Base-by-base conservation (phyloP, 1,139 yeast species). In the Pichia sp. region DNA sequence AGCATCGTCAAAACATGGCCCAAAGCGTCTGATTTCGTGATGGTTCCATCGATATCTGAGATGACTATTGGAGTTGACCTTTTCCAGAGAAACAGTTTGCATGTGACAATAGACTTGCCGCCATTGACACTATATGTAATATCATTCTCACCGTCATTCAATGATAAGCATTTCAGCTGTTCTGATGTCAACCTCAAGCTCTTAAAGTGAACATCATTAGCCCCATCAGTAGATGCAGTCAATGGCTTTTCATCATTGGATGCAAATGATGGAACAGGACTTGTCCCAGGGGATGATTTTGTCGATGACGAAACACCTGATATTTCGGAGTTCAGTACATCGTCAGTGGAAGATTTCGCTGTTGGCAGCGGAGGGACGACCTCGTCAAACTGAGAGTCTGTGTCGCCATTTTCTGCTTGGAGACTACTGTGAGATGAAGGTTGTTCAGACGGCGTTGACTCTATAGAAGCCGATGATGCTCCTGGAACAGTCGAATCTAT, bases 41-140 rank as follows among this genome's bases (percentile, higher is more conserved):
- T 95, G 1, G 99, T 95, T 18, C 99, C 99, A 68, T 95, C 99
- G 56, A 95, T 93, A 70, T 95, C 99, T 9, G 97, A 89, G 41
- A 93, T 93, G 4, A 95, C 99, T 49, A 93, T 87, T 1, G 98
- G 98, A 0, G 86, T 84, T 53, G 82, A 76, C 59, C 85, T 77
- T 59, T 83, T 83, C 99, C 99, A 93, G 48, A 89, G 77, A 64
- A 77, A 93, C 54, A 95, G 74, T 59, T 85, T 80, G 0, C 96
- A 83, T 10, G 74, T 74, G 18, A 93, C 80, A 45, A 83, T 76
- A 0, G 98, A 89, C 57, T 82, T 85, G 39, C 96, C 95, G 59
- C 85, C 84, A 58, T 86, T 85, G 42, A 91, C 90, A 46, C 86
- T 82, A 66, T 91, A 95, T 50, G 80, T 76, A 54, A 93, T 71